phyloP scores from a whole-genome alignment of 345 rosid species.

The Litchi chinensis region DNA sequence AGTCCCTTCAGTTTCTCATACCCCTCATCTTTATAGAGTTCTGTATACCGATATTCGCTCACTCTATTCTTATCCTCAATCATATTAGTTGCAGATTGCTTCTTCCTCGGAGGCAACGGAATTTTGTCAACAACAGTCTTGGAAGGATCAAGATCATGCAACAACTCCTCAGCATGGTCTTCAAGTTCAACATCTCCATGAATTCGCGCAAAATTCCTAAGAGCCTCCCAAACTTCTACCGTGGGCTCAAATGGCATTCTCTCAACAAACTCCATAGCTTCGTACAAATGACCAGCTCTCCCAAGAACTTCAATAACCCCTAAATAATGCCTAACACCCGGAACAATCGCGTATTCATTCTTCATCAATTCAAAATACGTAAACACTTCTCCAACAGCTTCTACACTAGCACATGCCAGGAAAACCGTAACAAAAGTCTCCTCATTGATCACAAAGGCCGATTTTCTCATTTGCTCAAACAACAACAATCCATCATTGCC shows the following conservation, averaged over 20 bases:
- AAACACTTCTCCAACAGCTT: conserved; percentile 39
- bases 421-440: conserved; percentile 42
- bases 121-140: conserved; percentile 21
- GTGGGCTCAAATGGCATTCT: conserved; percentile 48
- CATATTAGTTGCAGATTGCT: conserved; percentile 45
- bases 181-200: conserved; percentile 65
- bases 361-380: conserved; percentile 44
- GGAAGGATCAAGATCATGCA: conserved; percentile 41
- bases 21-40: conserved; percentile 43
- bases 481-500: conserved; percentile 45
- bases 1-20: conserved; percentile 43
- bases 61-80: conserved; percentile 54
- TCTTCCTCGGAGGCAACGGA: conserved; percentile 39
- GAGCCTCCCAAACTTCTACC: conserved; percentile 39
- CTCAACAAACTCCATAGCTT: conserved; percentile 55
- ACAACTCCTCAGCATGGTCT: conserved; percentile 40
- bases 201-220: conserved; percentile 39
- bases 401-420: conserved; percentile 47
- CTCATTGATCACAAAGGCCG: conserved; percentile 26
- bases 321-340: conserved; percentile 43
- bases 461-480: conserved; percentile 48
- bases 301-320: conserved; percentile 46
- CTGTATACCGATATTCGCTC: conserved; percentile 33
- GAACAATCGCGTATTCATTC: conserved; percentile 38
- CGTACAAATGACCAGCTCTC: conserved; percentile 42